A percentile compares a stretch with the other conserved stretches of the same genome.
These are phyloP conservation scores for Dendrocalamus latiflorus DNA, from an alignment of 202 grass and related monocot genomes.

Conservation along the genomic window DNA sequence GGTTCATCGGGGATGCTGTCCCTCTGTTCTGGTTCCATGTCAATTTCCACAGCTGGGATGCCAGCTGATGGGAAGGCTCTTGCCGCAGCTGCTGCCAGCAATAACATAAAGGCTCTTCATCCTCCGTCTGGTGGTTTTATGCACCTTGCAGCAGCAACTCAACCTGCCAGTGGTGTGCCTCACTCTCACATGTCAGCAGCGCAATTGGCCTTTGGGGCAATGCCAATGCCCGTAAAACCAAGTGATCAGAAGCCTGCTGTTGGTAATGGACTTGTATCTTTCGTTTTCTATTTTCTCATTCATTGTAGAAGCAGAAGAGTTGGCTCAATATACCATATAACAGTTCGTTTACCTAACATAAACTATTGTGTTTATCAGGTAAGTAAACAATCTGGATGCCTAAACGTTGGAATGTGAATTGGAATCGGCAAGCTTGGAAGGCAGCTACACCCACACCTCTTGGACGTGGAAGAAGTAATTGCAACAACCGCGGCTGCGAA, in stretches of 20 bases:
- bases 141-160: slow-evolving; percentile 34
- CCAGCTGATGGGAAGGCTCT: slow-evolving; percentile 36
- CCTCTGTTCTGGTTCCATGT: slow-evolving; percentile 20
- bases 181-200: slow-evolving; percentile 48
- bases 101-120: slow-evolving; percentile 45
- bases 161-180: slow-evolving; percentile 37
- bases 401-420: not conserved
- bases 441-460: not conserved
- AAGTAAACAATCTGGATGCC: slow-evolving; percentile 13
- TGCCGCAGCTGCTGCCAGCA: slow-evolving; percentile 32
- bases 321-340: too few species aligned
- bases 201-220: slow-evolving; percentile 47
- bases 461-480: not conserved
- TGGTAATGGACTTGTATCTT: slow-evolving; percentile 36
- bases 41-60: slow-evolving; percentile 8
- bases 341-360: slow-evolving; percentile 29
- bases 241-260: slow-evolving; percentile 77
- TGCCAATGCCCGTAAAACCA: slow-evolving; percentile 50
- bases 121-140: slow-evolving; percentile 29
- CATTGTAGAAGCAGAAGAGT: not conserved
- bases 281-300: not conserved
- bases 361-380: not conserved
- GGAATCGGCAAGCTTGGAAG: not conserved
- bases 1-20: slow-evolving; percentile 35
- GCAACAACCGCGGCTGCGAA: not conserved